Evolutionary conservation across 164 flowering plant species (phyloP).

Genomic region (Dillenia suffruticosa): DNA sequence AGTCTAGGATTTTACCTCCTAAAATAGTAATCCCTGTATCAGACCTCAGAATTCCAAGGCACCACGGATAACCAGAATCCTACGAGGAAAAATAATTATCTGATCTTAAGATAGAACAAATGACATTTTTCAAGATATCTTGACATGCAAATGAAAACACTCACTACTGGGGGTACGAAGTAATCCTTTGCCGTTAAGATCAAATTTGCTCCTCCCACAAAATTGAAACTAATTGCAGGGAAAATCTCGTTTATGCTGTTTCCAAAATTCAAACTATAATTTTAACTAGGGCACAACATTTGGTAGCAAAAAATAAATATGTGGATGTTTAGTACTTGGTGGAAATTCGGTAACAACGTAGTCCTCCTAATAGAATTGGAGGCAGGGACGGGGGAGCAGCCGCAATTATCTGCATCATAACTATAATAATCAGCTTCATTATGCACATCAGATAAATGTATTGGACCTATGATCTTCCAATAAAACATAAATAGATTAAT

Average conservation of each 20-base stretch:
- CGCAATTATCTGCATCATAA: conserved; percentile 26
- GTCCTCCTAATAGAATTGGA: conserved; percentile 48
- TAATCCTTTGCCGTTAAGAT: conserved; percentile 71
- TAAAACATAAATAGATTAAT: no score
- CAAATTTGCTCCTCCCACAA: conserved; percentile 81
- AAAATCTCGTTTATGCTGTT: conserved; percentile 58
- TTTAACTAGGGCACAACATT: no score
- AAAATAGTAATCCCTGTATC: conserved; percentile 74
- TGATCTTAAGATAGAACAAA: no score
- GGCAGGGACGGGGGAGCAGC: conserved; percentile 49
- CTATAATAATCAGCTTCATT: not conserved
- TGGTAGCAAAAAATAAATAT: no score
- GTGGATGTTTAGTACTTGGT: conserved; percentile 35
- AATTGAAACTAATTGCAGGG: conserved; percentile 68
- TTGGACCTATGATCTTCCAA: no score
- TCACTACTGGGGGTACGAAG: conserved; percentile 59
- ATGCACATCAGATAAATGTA: no score
- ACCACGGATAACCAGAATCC: conserved; percentile 74
- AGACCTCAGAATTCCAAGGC: conserved; percentile 81
- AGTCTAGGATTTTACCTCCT: conserved; percentile 61
- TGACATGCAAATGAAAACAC: conserved; percentile 7
- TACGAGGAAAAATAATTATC: conserved; percentile 15
- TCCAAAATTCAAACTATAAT: not conserved
- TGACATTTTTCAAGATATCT: no score
- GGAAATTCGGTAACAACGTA: conserved; percentile 50